A percentile compares a stretch with the other conserved stretches of the same genome.
These are phyloP conservation scores for Xerocomellus chrysenteron DNA, from an alignment of 768 basidiomycete species.

Conservation along the genomic window DNA sequence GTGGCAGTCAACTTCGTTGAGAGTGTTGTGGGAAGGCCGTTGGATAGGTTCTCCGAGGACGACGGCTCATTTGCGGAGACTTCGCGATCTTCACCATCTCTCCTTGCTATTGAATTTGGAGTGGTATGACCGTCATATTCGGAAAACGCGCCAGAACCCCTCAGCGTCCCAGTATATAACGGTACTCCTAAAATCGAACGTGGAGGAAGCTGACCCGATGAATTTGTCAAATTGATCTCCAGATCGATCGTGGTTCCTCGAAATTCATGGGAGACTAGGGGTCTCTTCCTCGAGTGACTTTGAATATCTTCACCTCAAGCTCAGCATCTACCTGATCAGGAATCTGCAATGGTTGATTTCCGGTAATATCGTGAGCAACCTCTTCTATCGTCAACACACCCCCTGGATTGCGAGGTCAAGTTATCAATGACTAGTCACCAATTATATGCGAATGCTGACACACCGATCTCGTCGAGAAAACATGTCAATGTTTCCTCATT, in stretches of 20 bases:
- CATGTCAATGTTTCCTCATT: slow-evolving; percentile 50
- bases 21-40: slow-evolving; percentile 6
- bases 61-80: not conserved
- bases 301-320: slow-evolving; percentile 46
- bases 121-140: slow-evolving; percentile 2
- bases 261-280: slow-evolving; percentile 1
- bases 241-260: slow-evolving; percentile 15
- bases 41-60: slow-evolving; percentile 15
- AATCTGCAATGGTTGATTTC: slow-evolving; percentile 24
- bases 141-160: not conserved
- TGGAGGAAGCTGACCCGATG: slow-evolving; percentile 3
- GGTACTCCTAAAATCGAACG: slow-evolving; percentile 4
- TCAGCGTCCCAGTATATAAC: not conserved
- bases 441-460: not conserved
- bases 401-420: slow-evolving; percentile 8
- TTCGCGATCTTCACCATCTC: not conserved
- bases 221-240: slow-evolving; percentile 12
- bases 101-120: slow-evolving; percentile 1
- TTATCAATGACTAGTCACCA: not conserved
- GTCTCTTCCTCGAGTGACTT: slow-evolving; percentile 29
- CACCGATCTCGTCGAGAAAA: slow-evolving; percentile 43
- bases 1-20: slow-evolving; percentile 6
- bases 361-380: slow-evolving; percentile 16
- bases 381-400: slow-evolving; percentile 29
- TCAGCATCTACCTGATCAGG: slow-evolving; percentile 35